phyloP scores from a whole-genome alignment of 2,329 filamentous ascomycete genomes.

The Pleurostoma richardsiae region DNA sequence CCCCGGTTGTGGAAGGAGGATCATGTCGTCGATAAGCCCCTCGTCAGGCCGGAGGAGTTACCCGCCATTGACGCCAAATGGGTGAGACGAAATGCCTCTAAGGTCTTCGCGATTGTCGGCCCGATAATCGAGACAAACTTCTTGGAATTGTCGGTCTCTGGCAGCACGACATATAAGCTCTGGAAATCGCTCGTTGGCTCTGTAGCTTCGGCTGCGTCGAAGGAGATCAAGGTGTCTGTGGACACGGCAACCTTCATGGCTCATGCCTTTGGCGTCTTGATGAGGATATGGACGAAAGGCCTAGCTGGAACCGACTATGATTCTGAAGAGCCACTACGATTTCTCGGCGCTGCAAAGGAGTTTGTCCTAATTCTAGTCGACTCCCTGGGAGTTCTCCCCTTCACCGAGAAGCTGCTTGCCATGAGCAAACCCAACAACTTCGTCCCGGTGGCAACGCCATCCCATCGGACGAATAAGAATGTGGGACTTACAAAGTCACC shows the following conservation, averaged over 20 bases:
- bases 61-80: slow-evolving; percentile 80
- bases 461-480: slow-evolving; percentile 50
- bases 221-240: slow-evolving; percentile 83
- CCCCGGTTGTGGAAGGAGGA: slow-evolving; percentile 68
- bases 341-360: slow-evolving; percentile 48
- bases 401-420: slow-evolving; percentile 55
- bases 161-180: slow-evolving; percentile 46
- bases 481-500: slow-evolving; percentile 50
- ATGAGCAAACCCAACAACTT: slow-evolving; percentile 51
- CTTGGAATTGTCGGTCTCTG: slow-evolving; percentile 54
- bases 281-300: slow-evolving; percentile 61
- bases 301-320: slow-evolving; percentile 30
- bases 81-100: slow-evolving; percentile 67
- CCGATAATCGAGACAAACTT: slow-evolving; percentile 59
- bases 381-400: slow-evolving; percentile 53
- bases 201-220: slow-evolving; percentile 63
- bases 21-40: slow-evolving; percentile 56
- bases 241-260: slow-evolving; percentile 80
- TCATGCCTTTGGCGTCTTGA: slow-evolving; percentile 63
- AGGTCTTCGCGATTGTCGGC: slow-evolving; percentile 58
- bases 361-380: slow-evolving; percentile 44
- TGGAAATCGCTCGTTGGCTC: slow-evolving; percentile 60
- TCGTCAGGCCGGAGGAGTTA: slow-evolving; percentile 68
- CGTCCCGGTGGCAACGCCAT: slow-evolving; percentile 61
- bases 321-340: slow-evolving; percentile 38